These are phyloP conservation scores for Multifurca ochricompacta DNA, from an alignment of 768 basidiomycete species.

Conservation along the genomic window DNA sequence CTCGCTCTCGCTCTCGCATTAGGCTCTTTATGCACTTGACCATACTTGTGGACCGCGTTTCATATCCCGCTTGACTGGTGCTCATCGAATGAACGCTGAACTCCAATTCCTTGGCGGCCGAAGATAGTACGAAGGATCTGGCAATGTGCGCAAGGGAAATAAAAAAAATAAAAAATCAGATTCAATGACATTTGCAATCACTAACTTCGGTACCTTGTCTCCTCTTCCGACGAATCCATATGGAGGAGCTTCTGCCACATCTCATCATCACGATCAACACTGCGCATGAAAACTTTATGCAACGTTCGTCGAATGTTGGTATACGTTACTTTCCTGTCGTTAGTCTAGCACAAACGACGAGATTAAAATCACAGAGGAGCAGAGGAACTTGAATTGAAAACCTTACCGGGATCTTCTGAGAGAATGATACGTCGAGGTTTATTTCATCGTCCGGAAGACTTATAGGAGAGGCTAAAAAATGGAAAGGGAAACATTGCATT, in stretches of 20 bases:
- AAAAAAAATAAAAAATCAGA: no score
- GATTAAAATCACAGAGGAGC: no score
- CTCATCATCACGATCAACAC: slow-evolving; percentile 19
- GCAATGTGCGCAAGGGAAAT: not conserved
- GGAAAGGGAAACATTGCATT: not conserved
- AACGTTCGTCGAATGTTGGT: slow-evolving; percentile 35
- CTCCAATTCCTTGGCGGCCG: slow-evolving; percentile 41
- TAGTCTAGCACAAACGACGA: no score
- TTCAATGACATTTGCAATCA: not conserved
- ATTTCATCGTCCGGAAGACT: slow-evolving; percentile 28
- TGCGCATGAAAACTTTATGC: slow-evolving; percentile 31
- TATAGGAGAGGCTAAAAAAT: slow-evolving; percentile 9
- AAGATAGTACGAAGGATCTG: slow-evolving; percentile 37
- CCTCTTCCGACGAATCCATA: slow-evolving; percentile 25
- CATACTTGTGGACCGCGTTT: slow-evolving; percentile 15
- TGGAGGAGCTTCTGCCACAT: slow-evolving; percentile 27
- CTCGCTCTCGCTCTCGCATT: no score
- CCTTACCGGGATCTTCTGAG: slow-evolving; percentile 37
- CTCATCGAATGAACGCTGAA: slow-evolving; percentile 41
- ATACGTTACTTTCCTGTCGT: slow-evolving; percentile 26
- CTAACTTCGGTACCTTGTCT: not conserved
- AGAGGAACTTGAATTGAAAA: no score
- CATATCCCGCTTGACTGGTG: slow-evolving; percentile 44
- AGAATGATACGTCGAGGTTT: slow-evolving; percentile 34
- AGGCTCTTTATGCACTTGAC: slow-evolving; percentile 3